Evolutionary conservation across 495 filamentous ascomycete genomes (phyloP).

Genomic region (Sabuloglossum arenarium): DNA sequence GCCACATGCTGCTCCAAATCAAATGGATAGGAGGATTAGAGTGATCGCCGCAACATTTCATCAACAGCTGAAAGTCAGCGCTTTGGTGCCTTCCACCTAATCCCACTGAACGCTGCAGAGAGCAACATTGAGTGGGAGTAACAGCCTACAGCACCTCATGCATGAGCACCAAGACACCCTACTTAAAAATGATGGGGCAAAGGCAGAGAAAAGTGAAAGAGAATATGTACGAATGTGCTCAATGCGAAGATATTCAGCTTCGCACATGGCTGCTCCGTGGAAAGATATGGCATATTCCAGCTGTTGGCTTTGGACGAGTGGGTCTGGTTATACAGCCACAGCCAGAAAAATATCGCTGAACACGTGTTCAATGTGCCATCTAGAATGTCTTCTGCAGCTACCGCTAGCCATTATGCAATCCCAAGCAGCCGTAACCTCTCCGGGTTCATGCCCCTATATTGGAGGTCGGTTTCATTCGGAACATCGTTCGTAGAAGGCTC

Average conservation of each 20-base stretch:
- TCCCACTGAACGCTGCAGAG: too few species aligned
- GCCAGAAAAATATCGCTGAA: background rate
- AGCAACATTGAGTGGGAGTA: too few species aligned
- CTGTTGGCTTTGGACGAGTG: too few species aligned
- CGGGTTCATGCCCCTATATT: slow-evolving; percentile 12
- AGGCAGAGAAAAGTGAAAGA: background rate
- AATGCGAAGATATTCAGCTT: background rate
- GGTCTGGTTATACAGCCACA: background rate
- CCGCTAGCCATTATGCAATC: background rate
- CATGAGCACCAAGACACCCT: too few species aligned
- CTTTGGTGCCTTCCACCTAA: too few species aligned
- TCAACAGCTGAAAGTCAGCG: too few species aligned
- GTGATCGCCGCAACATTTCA: background rate
- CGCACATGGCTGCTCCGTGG: background rate
- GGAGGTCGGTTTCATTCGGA: slow-evolving; percentile 2
- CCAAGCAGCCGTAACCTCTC: slow-evolving; percentile 12
- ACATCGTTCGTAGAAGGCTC: slow-evolving; percentile 11
- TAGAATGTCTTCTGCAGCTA: background rate
- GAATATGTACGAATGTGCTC: background rate
- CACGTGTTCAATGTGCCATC: background rate
- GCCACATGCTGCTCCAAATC: background rate
- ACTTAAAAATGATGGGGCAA: too few species aligned
- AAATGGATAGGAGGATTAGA: background rate
- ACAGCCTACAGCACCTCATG: too few species aligned
- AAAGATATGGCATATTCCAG: too few species aligned